These are phyloP conservation scores for Emiliania huxleyi DNA, from an alignment of 78 protist genomes.

Conservation along the genomic window DNA sequence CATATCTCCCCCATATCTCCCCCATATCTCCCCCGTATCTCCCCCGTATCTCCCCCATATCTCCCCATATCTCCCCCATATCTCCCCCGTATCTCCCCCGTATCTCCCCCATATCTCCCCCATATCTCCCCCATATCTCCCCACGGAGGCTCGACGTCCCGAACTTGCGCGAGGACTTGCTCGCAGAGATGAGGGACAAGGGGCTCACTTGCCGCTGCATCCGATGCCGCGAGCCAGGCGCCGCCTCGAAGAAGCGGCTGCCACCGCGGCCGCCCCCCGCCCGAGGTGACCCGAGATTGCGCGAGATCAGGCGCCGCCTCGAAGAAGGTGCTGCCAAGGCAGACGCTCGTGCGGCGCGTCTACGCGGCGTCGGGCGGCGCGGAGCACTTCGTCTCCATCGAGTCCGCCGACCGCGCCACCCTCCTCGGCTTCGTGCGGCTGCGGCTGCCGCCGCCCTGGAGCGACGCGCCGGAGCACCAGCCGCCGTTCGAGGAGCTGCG, in stretches of 20 bases:
- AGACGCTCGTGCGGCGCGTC: not conserved
- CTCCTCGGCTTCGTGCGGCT: not conserved
- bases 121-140: too few relatives aligned
- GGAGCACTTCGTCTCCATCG: not conserved
- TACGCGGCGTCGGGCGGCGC: not conserved
- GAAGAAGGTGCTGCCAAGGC: not conserved
- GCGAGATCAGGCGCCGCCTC: not conserved
- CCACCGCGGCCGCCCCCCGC: not conserved
- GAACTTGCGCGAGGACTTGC: not conserved
- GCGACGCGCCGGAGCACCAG: not conserved
- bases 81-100: too few relatives aligned
- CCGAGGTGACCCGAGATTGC: too few relatives aligned
- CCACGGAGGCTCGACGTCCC: not conserved
- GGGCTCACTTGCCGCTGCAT: not conserved
- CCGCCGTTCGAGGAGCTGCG: not conserved
- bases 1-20: too few relatives aligned
- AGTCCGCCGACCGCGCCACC: not conserved
- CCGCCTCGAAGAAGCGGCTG: not conserved
- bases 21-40: too few relatives aligned
- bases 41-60: too few relatives aligned
- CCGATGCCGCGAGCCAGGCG: conserved; percentile 11
- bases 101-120: too few relatives aligned
- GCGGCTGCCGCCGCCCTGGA: conserved; percentile 12
- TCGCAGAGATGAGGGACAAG: not conserved
- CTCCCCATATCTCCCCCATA: too few relatives aligned